Evolutionary conservation across 768 basidiomycete species (phyloP), one percentile per base, ranked within the genome.

Genomic region (Pisolithus microcarpus): DNA sequence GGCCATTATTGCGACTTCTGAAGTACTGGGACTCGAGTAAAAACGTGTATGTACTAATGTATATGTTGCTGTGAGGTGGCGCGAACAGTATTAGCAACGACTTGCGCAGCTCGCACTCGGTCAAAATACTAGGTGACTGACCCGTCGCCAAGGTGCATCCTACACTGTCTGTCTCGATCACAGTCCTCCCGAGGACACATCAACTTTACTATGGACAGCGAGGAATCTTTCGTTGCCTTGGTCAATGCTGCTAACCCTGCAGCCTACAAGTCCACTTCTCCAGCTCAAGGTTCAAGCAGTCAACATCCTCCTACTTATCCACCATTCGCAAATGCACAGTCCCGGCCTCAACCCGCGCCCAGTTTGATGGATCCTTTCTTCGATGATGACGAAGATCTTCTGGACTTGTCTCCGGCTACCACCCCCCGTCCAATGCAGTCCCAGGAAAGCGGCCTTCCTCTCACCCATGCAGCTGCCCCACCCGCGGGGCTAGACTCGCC

Each of bases 361-460:
- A 75, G 78, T 63, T 66, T 75, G 52, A 73, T 91, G 69, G 89
- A 91, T 68, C 88, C 64, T 0, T 91, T 91, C 66, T 91, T 91
- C 67, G 85, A 88, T 65, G 89, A 91, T 64, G 87, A 85, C 49
- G 87, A 89, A 49, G 80, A 84, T 52, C 55, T 61, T 3, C 43
- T 61, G 37, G 55, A 48, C 18, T n/a, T 51, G 0, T 23, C 42
- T 7, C 46, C 21, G 6, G 48, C 39, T 38, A 59, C 72, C 28
- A 79, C 81, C 15, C 43, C 84, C 85, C 66, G 82, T 1, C 61
- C 73, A 13, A 71, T 68, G 71, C 73, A 70, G 54, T 72, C 69
- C 9, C 72, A 72, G 52, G 76, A 75, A 45, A 76, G 74, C 58
- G 72, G 70, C 1, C 65, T 87, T 1, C 84, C 83, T 31, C 69